Conservation (phyloP, 2,329 filamentous ascomycete species). For the Fusarium sp. region DNA sequence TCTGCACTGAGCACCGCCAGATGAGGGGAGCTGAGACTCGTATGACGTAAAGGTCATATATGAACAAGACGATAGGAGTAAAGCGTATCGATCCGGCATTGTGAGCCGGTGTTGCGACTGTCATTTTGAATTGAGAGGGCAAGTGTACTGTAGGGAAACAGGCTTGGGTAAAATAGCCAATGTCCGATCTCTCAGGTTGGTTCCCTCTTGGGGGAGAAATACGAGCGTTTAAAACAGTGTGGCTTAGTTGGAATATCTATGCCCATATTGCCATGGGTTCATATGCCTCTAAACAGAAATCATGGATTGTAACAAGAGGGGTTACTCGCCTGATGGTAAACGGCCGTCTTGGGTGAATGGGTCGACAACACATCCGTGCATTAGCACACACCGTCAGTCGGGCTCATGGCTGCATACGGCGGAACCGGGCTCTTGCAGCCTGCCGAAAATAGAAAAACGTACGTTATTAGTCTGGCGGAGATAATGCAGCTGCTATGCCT, state of each 20-base stretch:
- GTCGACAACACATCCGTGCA: background rate
- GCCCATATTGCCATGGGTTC: background rate
- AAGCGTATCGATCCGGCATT: constrained; percentile 10
- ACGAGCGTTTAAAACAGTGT: background rate
- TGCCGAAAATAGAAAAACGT: background rate
- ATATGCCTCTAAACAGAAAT: background rate
- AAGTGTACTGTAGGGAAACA: background rate
- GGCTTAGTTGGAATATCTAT: background rate
- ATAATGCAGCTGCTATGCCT: background rate
- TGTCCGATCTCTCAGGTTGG: background rate
- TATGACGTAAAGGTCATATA: constrained; percentile 16
- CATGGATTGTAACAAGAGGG: background rate
- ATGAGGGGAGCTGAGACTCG: constrained; percentile 8
- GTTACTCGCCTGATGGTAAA: background rate
- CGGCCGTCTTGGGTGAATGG: background rate
- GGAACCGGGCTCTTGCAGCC: background rate
- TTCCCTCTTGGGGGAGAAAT: background rate
- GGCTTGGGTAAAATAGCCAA: background rate
- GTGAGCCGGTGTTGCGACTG: background rate
- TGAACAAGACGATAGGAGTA: constrained; percentile 5
- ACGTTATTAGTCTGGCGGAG: background rate
- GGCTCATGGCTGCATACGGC: background rate
- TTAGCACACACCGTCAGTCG: background rate
- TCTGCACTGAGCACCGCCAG: constrained; percentile 5
- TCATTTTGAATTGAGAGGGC: background rate